Evolutionary conservation across 371 early-diverging fungal genomes (phyloP).

Genomic region (Apophysomyces variabilis): DNA sequence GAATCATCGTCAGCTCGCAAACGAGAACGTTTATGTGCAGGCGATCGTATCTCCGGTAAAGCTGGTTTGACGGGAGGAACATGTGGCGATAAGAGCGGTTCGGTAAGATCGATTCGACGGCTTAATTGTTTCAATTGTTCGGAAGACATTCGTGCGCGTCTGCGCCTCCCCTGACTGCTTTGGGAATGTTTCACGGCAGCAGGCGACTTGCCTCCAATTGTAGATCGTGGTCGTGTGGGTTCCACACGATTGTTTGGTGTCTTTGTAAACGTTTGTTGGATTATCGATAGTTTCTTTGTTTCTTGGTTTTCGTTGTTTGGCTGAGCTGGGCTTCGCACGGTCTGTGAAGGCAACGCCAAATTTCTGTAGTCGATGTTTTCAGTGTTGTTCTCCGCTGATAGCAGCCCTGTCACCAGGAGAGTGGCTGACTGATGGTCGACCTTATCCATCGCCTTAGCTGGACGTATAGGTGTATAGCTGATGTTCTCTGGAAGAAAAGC

Average conservation of each 20-base stretch:
- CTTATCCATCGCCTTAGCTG: not conserved
- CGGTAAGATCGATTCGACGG: constrained; percentile 46
- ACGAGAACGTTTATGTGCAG: not conserved
- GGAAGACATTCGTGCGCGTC: constrained; percentile 13
- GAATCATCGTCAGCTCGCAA: not conserved
- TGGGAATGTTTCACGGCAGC: constrained; percentile 17
- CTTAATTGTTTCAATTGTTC: constrained; percentile 35
- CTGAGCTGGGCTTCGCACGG: not conserved
- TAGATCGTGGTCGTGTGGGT: constrained; percentile 13
- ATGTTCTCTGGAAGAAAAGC: not conserved
- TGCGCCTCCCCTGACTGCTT: constrained; percentile 10
- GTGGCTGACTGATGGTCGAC: not conserved
- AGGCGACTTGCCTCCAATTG: constrained; percentile 14
- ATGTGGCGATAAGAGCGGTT: constrained; percentile 9
- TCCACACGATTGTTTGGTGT: constrained; percentile 18
- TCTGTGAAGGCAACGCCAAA: not conserved
- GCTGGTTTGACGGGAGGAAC: constrained; percentile 1
- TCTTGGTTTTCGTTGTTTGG: not conserved
- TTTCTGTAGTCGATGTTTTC: not conserved
- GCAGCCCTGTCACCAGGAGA: not conserved
- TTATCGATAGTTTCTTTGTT: constrained; percentile 9
- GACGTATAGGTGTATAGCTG: not conserved
- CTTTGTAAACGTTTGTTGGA: constrained; percentile 20
- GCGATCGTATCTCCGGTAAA: constrained; percentile 2
- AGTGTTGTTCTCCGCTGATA: constrained; percentile 4